Base-by-base conservation (phyloP, 169 alveolate species). In the Plasmodium coatneyi region DNA sequence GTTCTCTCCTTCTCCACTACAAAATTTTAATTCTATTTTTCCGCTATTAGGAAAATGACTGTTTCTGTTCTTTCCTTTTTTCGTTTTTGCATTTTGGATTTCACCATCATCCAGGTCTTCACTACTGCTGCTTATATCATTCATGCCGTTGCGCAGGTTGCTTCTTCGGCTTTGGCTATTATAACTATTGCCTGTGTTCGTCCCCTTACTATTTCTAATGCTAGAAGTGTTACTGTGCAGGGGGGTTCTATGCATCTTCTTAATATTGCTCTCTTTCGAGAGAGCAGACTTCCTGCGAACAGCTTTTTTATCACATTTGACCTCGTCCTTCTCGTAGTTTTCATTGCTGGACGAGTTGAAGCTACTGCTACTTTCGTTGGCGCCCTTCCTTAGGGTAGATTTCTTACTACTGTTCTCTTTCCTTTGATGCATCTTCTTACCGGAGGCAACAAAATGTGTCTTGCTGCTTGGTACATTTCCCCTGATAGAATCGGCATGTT, bases 141-240 rank as follows among this genome's bases (percentile, higher is more conserved):
- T 74, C 60, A 34, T 32, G 56, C 32, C 28, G 22, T 56, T 32
- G 82, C 7, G 25, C 46, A 1, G 7, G 54, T 25, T 76, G 43
- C 83, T 66, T 22, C 76, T 66, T 66, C 9, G 41, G 36, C 76
- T 66, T 66, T 66, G 76, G 36, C n/a, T 66, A 66, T 66, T 66
- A 66, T 28, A 9, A 28, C 16, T 7, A 66, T 66, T 66, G 76
- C 36, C 16, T 66, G n/a, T 66, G 36, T 66, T 66, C 6, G 76
- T 66, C 6, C n/a, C 76, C 76, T n/a, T 66, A n/a, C 0, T 66
- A 66, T 43, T 79, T 32, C 56, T 79, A 9, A 79, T 41, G 30
- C 71, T 19, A 19, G 54, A 0, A 19, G 32, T 10, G 28, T 79
- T 34, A 79, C 25, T 49, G 70, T 30, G 49, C 14, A 4, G 39